Base-by-base conservation (phyloP, 805 yeast genomes). In the Jamesozyma spencerorum region DNA sequence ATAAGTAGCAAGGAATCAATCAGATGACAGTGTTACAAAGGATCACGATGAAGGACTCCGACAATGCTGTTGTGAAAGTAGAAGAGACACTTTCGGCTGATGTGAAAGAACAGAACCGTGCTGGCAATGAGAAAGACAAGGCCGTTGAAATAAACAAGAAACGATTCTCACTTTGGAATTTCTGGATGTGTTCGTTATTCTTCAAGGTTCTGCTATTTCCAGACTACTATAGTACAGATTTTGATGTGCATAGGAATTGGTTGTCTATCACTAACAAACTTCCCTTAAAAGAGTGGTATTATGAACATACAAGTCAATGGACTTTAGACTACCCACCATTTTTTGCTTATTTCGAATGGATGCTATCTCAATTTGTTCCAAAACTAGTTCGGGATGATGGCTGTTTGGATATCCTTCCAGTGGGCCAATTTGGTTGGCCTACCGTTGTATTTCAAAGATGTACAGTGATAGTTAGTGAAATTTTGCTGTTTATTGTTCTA, bases 201-300 rank as follows among this genome's bases (percentile, higher is more conserved):
- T 62, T 81, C 32, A 81, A 81, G 47, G 58, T 80, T 10, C 65
- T 83, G 18, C 64, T 83, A n/a, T 72, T 77, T 40, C 79, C 83
- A 6, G 86, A 90, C 1, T 92, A 90, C 61, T 87, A 77, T 50
- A 88, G 97, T 11, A 92, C 97, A 1, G 98, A 92, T 60, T 90
- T 92, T 53, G 98, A 92, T 58, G 98, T 92, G 18, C 98, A 92
- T 61, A 69, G 98, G 43, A 92, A 92, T 57, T 92, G 98, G 98
- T 71, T 92, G 17, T 95, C 98, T 0, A 81, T 92, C 37, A 90
- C 97, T 1, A 65, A 78, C 51, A 70, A 71, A 4, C 62, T 88
- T 15, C 97, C 97, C 0, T 37, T 88, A 14, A 63, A 64, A 13
- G 58, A 81, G 40, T 92, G 99, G 99, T 92, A 92, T 57, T 58